phyloP scores from a whole-genome alignment of 2,329 filamentous ascomycete species.

The Pseudopyricularia javanii region DNA sequence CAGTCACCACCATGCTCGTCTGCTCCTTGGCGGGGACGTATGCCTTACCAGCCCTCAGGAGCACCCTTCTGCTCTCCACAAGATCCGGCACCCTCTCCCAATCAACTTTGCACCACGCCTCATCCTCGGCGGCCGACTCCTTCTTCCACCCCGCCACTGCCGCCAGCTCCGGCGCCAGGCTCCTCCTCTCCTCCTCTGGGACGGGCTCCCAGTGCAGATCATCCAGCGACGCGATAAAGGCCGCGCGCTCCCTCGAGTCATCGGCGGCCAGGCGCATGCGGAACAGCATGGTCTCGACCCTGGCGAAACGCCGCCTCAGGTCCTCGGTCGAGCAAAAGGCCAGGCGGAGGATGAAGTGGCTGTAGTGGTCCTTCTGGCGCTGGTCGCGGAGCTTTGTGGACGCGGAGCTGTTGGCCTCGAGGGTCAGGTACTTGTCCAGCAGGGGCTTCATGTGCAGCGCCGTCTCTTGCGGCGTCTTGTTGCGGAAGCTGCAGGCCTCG shows the following conservation, averaged over 20 bases:
- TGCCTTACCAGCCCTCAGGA: conserved; percentile 70
- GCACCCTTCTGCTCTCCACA: conserved; percentile 66
- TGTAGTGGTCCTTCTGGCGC: conserved; percentile 92
- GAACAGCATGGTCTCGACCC: conserved; percentile 84
- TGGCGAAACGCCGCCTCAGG: conserved; percentile 70
- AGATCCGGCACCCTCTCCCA: conserved; percentile 89
- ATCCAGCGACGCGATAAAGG: conserved; percentile 65
- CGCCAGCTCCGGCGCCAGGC: conserved; percentile 48
- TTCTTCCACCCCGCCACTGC: conserved; percentile 29
- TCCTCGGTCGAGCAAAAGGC: conserved; percentile 91
- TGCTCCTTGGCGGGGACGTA: conserved; percentile 85
- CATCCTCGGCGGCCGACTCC: conserved; percentile 49
- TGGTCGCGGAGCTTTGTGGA: conserved; percentile 51
- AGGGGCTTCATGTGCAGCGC: conserved; percentile 72
- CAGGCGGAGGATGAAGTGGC: conserved; percentile 88
- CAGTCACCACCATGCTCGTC: conserved; percentile 74
- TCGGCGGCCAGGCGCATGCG: conserved; percentile 70
- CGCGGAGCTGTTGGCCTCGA: conserved; percentile 61
- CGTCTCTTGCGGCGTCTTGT: conserved; percentile 74
- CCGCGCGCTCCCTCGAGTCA: conserved; percentile 56
- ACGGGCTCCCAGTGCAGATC: conserved; percentile 80
- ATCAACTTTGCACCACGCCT: conserved; percentile 91
- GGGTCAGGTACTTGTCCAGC: conserved; percentile 74
- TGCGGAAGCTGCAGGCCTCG: conserved; percentile 91
- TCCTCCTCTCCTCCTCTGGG: conserved; percentile 61